Base-by-base conservation (phyloP, 2,329 filamentous ascomycete species). In the Botrytis fabae region DNA sequence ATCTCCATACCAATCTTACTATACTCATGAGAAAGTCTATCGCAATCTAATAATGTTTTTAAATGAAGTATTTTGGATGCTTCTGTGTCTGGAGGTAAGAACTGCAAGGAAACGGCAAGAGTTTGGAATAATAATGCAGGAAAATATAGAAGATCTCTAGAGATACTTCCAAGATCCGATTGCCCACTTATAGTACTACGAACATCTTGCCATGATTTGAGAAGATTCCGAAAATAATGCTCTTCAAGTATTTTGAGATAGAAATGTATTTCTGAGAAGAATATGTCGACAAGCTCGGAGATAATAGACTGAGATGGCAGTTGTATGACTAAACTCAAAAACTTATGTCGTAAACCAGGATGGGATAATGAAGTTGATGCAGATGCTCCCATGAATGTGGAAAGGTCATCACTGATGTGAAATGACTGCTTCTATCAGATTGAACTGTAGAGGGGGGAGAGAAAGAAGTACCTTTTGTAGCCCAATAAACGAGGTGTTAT, bases 381-480 rank as follows among this genome's bases (percentile, higher is more conserved):
- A 65, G 62, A 22, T 35, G 62, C 35, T 48, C 62, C 62, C 42
- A 65, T 48, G 42, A 65, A 65, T 48, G 62, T 65, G 22, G 42
- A 65, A 25, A 65, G 32, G 22, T 65, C 42, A 48, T 61, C 44
- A 51, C 65, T 59, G 40, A 66, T 28, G 86, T 87, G 57, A 84
- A 86, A n/a, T 83, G 79, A 60, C 85, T 87, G 22, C 82, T 79
- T 5, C 81, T 82, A 7, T 71, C 73, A 32, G 83, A 64, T 84
- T 81, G 10, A 84, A 80, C 86, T 10, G n/a, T 28, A n/a, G 25
- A n/a, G 2, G 14, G n/a, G 28, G 40, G 22, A 32, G n/a, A 42
- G 9, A n/a, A 44, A 18, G 20, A 28, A 40, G 22, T 57, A 69
- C 66, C 54, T 70, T 70, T 28, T 63, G 40, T 16, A 70, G 86